Evolutionary conservation across 208 protist genomes (phyloP).

Genomic region (Leishmania tarentolae): DNA sequence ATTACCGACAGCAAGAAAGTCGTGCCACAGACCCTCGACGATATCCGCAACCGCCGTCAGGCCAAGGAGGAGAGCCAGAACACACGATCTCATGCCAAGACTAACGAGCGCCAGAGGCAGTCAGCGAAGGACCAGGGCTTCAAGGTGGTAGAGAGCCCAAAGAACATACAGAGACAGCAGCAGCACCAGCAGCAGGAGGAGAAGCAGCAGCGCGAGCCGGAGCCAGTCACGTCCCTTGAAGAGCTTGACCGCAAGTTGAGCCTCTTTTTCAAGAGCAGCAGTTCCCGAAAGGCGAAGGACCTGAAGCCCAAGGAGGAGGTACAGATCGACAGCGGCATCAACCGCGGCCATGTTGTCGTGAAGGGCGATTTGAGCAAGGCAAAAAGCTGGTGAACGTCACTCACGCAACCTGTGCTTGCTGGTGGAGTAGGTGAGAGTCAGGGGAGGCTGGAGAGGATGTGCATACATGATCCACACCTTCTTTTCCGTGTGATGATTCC

Average conservation of each 20-base stretch:
- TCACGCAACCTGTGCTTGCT: background rate
- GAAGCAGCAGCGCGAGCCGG: conserved; percentile 15
- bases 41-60: conserved; percentile 34
- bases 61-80: conserved; percentile 32
- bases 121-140: conserved; percentile 62
- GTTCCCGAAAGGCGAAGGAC: conserved; percentile 44
- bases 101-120: conserved; percentile 47
- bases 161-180: conserved; percentile 25
- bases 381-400: conserved; percentile 35
- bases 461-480: background rate
- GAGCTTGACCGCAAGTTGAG: conserved; percentile 79
- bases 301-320: conserved; percentile 36
- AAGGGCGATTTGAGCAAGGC: conserved; percentile 57
- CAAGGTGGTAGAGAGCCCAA: conserved; percentile 34
- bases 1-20: conserved; percentile 55
- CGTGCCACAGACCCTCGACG: conserved; percentile 48
- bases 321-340: conserved; percentile 8
- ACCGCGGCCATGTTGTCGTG: conserved; percentile 46
- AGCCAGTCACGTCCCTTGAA: conserved; percentile 32
- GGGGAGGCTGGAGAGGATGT: background rate
- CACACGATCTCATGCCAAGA: conserved; percentile 11
- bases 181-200: conserved; percentile 24
- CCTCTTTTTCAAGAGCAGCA: conserved; percentile 68
- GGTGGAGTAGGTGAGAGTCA: background rate
- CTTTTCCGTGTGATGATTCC: background rate